These are phyloP conservation scores for Russula brevipes DNA, from an alignment of 768 basidiomycete species.

Conservation along the genomic window DNA sequence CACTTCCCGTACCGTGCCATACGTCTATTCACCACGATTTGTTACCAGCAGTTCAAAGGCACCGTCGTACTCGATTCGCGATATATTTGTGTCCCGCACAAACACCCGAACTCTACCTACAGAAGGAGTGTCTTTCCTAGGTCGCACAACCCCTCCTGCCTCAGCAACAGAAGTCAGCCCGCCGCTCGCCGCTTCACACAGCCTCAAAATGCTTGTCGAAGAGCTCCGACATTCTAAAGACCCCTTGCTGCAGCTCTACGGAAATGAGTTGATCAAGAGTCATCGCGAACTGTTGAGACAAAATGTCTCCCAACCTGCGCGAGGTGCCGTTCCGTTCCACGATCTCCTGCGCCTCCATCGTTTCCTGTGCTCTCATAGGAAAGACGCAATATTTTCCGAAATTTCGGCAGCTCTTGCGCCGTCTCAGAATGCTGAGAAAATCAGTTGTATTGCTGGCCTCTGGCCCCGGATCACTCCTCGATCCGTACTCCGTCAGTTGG, in stretches of 20 bases:
- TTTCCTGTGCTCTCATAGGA: not conserved
- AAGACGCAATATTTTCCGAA: not conserved
- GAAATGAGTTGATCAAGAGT: constrained; percentile 9
- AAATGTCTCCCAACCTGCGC: not conserved
- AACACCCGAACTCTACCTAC: not conserved
- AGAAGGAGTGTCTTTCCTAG: not conserved
- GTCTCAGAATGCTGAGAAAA: not conserved
- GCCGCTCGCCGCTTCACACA: not conserved
- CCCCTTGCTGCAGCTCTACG: constrained; percentile 1
- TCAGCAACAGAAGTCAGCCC: not conserved
- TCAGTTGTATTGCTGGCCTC: not conserved
- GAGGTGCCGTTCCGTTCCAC: not conserved
- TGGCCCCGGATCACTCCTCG: constrained; percentile 17
- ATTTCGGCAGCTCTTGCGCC: constrained; percentile 2
- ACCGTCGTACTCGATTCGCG: not conserved
- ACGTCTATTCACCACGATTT: not conserved
- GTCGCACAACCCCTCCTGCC: not conserved
- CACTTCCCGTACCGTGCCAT: not conserved
- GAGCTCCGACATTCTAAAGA: not conserved
- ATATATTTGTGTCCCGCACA: not conserved
- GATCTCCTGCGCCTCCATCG: not conserved
- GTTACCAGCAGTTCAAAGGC: not conserved
- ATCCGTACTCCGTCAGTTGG: constrained; percentile 23
- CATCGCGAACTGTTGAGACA: not conserved
- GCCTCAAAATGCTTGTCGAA: not conserved